Percentiles rank a stretch among this genome's conserved stretches.
Evolutionary conservation across 1,139 yeast species (phyloP).

Genomic region (Candida tropicalis): DNA sequence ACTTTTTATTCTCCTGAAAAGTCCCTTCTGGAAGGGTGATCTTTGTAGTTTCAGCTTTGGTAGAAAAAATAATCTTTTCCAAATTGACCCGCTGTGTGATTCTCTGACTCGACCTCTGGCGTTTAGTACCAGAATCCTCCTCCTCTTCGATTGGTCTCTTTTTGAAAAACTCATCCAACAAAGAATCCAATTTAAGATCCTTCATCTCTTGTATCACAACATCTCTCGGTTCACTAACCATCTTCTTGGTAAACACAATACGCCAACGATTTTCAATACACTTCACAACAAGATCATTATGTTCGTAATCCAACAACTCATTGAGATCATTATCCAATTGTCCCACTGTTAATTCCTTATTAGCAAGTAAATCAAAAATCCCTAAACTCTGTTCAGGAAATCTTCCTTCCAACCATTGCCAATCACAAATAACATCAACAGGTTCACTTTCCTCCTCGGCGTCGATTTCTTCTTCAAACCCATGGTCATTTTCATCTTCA

Average conservation of each 20-base stretch:
- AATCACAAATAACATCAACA: constrained; percentile 15
- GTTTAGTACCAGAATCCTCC: constrained; percentile 16
- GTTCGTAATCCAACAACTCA: constrained; percentile 53
- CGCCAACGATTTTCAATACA: constrained; percentile 55
- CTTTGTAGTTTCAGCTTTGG: constrained; percentile 64
- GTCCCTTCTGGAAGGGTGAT: constrained; percentile 83
- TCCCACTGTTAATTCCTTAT: constrained; percentile 31
- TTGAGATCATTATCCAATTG: constrained; percentile 55
- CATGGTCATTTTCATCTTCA: constrained; percentile 29
- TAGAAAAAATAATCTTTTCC: constrained; percentile 62
- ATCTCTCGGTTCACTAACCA: constrained; percentile 35
- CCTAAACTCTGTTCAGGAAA: constrained; percentile 1
- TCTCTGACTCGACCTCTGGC: constrained; percentile 20
- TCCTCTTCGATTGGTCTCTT: constrained; percentile 18
- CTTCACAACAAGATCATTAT: constrained; percentile 49
- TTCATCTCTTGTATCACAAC: constrained; percentile 30
- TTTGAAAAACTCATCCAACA: constrained; percentile 32
- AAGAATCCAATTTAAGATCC: constrained; percentile 22
- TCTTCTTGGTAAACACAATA: constrained; percentile 55
- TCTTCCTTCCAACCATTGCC: constrained; percentile 9
- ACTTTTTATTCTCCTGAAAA: constrained; percentile 67
- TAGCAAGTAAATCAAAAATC: constrained; percentile 20
- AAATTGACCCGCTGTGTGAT: constrained; percentile 65
- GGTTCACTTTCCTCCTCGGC: constrained; percentile 25
- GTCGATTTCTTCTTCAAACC: constrained; percentile 27